These are phyloP conservation scores for Calonectria hongkongensis DNA, from an alignment of 2,329 filamentous ascomycete genomes.

Conservation along the genomic window DNA sequence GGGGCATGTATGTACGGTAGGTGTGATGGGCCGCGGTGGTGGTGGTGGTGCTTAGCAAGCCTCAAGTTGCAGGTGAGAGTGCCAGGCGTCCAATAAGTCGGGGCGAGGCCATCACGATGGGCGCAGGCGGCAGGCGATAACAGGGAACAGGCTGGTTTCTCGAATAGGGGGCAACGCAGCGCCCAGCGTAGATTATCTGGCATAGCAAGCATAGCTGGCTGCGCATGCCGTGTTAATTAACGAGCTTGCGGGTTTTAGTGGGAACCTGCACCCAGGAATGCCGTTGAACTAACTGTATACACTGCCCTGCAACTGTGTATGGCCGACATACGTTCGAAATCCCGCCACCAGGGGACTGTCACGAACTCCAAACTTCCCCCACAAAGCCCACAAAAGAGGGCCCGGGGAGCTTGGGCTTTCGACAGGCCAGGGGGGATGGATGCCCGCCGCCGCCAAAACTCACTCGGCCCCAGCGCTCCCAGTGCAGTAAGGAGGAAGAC, in stretches of 20 bases:
- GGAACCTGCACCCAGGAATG: background rate
- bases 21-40: background rate
- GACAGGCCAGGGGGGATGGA: slow-evolving; percentile 1
- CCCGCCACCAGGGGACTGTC: slow-evolving; percentile 3
- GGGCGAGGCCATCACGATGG: background rate
- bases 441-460: background rate
- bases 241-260: background rate
- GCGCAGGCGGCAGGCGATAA: background rate
- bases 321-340: background rate
- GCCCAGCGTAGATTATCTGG: background rate
- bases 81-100: slow-evolving; percentile 1
- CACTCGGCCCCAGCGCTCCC: slow-evolving; percentile 6
- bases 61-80: background rate
- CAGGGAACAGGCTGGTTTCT: slow-evolving; percentile 22
- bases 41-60: background rate
- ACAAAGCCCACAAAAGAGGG: slow-evolving; percentile 11
- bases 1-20: background rate
- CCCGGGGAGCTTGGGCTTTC: background rate
- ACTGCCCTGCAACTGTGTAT: too few relatives aligned
- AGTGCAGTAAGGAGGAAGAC: slow-evolving; percentile 19
- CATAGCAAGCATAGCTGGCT: background rate
- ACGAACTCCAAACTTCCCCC: slow-evolving; percentile 22
- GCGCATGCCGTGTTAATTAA: slow-evolving; percentile 1
- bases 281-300: too few relatives aligned
- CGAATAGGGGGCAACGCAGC: background rate